A percentile compares a stretch with the other conserved stretches of the same genome.
Evolutionary conservation across 257 asterid species (phyloP).

Genomic region (Plectranthus barbatus): DNA sequence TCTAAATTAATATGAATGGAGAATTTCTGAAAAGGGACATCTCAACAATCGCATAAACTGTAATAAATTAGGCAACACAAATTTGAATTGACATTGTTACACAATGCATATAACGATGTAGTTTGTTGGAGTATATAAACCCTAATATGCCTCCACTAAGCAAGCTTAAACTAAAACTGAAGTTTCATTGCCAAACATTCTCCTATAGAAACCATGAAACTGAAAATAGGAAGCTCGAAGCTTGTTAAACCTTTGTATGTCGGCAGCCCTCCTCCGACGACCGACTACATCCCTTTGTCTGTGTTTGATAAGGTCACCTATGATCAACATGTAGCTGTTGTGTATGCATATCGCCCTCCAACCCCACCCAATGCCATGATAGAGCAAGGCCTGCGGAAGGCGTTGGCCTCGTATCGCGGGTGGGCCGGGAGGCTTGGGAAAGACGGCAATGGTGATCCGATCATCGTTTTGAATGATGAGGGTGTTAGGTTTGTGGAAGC

Average conservation of each 20-base stretch:
- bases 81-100: neutral
- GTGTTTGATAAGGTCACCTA: slow-evolving; percentile 66
- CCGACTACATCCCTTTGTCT: slow-evolving; percentile 35
- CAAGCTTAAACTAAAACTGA: slow-evolving; percentile 14
- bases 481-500: slow-evolving; percentile 81
- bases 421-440: slow-evolving; percentile 76
- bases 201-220: slow-evolving; percentile 30
- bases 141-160: slow-evolving; percentile 12
- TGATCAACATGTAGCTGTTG: slow-evolving; percentile 61
- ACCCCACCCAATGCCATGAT: slow-evolving; percentile 42
- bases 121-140: slow-evolving; percentile 12
- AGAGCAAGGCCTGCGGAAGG: slow-evolving; percentile 56
- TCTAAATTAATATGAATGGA: neutral
- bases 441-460: slow-evolving; percentile 30
- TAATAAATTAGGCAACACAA: neutral
- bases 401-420: slow-evolving; percentile 46
- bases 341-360: slow-evolving; percentile 75
- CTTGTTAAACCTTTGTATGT: slow-evolving; percentile 54
- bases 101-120: neutral
- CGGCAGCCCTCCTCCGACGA: slow-evolving; percentile 36
- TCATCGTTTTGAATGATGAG: slow-evolving; percentile 51
- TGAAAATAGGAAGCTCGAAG: slow-evolving; percentile 50
- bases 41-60: neutral
- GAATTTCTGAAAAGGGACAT: neutral
- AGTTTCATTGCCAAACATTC: neutral